A percentile compares a stretch with the other conserved stretches of the same genome.
Evolutionary conservation across 495 filamentous ascomycete species (phyloP).

Genomic region (Hyaloscypha finlandica): DNA sequence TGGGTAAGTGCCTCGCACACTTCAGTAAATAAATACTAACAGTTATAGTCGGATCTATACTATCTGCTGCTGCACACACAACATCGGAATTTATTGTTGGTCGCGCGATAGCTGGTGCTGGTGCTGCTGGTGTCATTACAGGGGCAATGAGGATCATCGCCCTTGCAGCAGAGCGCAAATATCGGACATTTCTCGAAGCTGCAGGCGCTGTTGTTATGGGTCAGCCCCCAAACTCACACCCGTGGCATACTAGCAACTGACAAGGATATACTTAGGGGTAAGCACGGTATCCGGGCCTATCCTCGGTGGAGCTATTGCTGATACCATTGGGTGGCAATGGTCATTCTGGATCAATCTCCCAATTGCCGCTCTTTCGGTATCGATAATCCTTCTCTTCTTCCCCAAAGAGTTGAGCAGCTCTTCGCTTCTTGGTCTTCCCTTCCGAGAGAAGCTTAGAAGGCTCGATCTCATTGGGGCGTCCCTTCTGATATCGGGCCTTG

Average conservation of each 20-base stretch:
- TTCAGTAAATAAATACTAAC: not conserved
- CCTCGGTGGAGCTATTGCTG: conserved; percentile 59
- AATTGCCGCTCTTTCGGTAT: not conserved
- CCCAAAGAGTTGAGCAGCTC: not conserved
- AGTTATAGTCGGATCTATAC: conserved; percentile 51
- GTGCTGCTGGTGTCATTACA: conserved; percentile 78
- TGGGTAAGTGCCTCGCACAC: not conserved
- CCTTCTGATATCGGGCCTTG: not conserved
- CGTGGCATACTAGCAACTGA: not conserved
- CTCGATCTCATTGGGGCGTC: not conserved
- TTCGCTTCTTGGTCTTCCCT: not conserved
- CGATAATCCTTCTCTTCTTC: not conserved
- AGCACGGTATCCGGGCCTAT: conserved; percentile 61
- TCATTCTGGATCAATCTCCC: conserved; percentile 64
- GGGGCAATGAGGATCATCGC: conserved; percentile 77
- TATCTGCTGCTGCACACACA: conserved; percentile 64
- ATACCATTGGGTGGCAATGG: conserved; percentile 71
- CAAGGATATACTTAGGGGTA: not conserved
- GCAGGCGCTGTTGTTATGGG: not conserved
- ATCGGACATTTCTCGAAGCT: conserved; percentile 4
- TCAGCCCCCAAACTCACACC: not conserved
- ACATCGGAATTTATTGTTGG: conserved; percentile 74
- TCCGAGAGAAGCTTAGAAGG: conserved; percentile 5
- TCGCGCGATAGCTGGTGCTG: conserved; percentile 74
- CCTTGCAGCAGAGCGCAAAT: conserved; percentile 63